Percentiles rank a stretch among this genome's conserved stretches.
phyloP scores from a whole-genome alignment of 2,329 filamentous ascomycete species.

The Calonectria henricotiae region DNA sequence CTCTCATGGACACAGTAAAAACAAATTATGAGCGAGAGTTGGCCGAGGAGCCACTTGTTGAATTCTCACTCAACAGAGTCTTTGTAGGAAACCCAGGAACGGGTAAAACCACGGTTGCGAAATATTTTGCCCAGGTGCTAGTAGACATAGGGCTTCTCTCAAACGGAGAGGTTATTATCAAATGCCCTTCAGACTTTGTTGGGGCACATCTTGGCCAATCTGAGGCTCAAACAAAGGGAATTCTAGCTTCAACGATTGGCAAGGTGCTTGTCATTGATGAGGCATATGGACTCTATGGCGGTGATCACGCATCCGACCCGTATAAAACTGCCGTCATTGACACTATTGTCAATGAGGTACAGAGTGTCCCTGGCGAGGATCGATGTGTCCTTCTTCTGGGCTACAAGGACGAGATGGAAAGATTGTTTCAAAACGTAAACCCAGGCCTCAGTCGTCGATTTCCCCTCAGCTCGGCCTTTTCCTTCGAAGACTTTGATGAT shows the following conservation, averaged over 20 bases:
- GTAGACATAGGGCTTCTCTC: conserved; percentile 78
- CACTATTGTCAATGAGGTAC: conserved; percentile 82
- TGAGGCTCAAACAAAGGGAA: conserved; percentile 80
- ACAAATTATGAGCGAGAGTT: conserved; percentile 79
- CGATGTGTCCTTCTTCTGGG: conserved; percentile 81
- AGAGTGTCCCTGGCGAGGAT: conserved; percentile 80
- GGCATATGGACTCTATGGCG: conserved; percentile 77
- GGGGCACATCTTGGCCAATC: conserved; percentile 76
- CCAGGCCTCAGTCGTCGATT: conserved; percentile 80
- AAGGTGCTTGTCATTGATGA: conserved; percentile 89
- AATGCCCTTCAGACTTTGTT: conserved; percentile 83
- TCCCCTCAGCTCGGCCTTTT: conserved; percentile 75
- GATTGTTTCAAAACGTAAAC: conserved; percentile 83
- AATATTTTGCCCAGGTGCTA: conserved; percentile 80
- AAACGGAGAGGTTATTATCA: conserved; percentile 80
- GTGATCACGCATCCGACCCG: conserved; percentile 52
- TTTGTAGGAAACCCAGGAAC: conserved; percentile 83
- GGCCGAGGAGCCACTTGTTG: conserved; percentile 71
- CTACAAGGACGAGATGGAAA: conserved; percentile 79
- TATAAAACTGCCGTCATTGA: conserved; percentile 80
- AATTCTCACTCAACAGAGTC: conserved; percentile 78
- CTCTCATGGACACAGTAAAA: conserved; percentile 74
- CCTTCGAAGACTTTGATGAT: conserved; percentile 79
- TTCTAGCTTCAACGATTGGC: conserved; percentile 76
- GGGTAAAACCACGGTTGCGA: conserved; percentile 83